phyloP scores from a whole-genome alignment of 495 filamentous ascomycete genomes.

The Neohortaea acidophila region DNA sequence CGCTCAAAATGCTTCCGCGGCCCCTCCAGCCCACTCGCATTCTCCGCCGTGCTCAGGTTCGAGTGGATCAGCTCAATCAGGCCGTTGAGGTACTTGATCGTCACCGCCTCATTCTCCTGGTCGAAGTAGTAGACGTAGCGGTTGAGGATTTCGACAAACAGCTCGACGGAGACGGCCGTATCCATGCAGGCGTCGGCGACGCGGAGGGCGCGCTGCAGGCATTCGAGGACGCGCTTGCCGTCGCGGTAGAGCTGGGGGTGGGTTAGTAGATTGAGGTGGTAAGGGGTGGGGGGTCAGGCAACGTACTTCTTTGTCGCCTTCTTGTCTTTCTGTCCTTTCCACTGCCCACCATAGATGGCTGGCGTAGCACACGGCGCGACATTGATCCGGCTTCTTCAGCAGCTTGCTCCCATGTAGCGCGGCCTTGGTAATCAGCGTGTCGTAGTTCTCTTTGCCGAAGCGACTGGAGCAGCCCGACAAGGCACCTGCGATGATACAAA shows the following conservation, averaged over 20 bases:
- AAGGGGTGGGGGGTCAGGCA: not conserved
- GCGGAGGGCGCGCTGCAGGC: slow-evolving; percentile 82
- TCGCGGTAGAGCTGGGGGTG: slow-evolving; percentile 70
- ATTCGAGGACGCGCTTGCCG: slow-evolving; percentile 91
- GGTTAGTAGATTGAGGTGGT: slow-evolving; percentile 20
- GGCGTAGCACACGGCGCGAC: slow-evolving; percentile 86
- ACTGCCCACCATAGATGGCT: slow-evolving; percentile 97
- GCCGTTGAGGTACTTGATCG: slow-evolving; percentile 93
- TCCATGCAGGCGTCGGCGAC: slow-evolving; percentile 99
- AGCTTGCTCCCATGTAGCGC: slow-evolving; percentile 94
- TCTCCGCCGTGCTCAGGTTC: slow-evolving; percentile 75
- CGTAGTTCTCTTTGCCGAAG: slow-evolving; percentile 92
- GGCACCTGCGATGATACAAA: slow-evolving; percentile 83
- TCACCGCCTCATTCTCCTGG: slow-evolving; percentile 95
- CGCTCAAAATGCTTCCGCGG: slow-evolving; percentile 86
- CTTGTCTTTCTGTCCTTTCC: slow-evolving; percentile 64
- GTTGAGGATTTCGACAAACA: slow-evolving; percentile 96
- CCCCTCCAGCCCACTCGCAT: slow-evolving; percentile 61
- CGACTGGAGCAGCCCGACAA: slow-evolving; percentile 62
- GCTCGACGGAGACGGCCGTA: slow-evolving; percentile 89
- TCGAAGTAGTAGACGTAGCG: slow-evolving; percentile 99
- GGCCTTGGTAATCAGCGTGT: slow-evolving; percentile 94
- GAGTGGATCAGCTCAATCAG: slow-evolving; percentile 97
- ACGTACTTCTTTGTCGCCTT: slow-evolving; percentile 52
- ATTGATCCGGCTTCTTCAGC: slow-evolving; percentile 95